Evolutionary conservation across 2,329 filamentous ascomycete species (phyloP).

Genomic region (Botryotinia calthae): DNA sequence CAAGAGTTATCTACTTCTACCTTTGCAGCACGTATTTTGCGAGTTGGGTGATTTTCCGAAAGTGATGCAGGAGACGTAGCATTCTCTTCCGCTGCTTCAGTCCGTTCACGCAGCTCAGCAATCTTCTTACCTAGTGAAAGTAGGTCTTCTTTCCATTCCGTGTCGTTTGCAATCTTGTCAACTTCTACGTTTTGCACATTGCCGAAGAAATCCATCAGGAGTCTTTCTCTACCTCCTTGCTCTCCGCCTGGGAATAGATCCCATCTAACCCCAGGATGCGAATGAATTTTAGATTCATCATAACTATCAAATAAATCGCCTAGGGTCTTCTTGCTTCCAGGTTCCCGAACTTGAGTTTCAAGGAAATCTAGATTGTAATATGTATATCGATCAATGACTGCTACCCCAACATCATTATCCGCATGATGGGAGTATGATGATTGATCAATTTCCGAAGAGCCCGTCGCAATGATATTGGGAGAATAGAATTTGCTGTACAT

Average conservation of each 20-base stretch:
- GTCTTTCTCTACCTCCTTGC: slow-evolving; percentile 69
- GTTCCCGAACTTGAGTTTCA: slow-evolving; percentile 82
- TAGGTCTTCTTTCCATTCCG: slow-evolving; percentile 68
- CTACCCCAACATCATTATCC: slow-evolving; percentile 95
- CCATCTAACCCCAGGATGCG: slow-evolving; percentile 85
- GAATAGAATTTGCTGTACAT: slow-evolving; percentile 99
- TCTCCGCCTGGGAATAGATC: slow-evolving; percentile 91
- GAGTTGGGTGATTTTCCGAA: slow-evolving; percentile 22
- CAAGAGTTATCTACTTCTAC: slow-evolving; percentile 64
- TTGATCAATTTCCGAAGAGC: slow-evolving; percentile 93
- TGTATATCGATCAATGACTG: slow-evolving; percentile 96
- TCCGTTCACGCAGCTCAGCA: slow-evolving; percentile 47
- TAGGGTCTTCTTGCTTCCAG: slow-evolving; percentile 82
- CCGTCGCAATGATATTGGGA: slow-evolving; percentile 95
- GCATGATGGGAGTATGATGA: slow-evolving; percentile 97
- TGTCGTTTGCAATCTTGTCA: slow-evolving; percentile 51
- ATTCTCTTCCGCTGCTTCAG: slow-evolving; percentile 38
- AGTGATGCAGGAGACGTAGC: slow-evolving; percentile 27
- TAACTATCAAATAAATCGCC: slow-evolving; percentile 96
- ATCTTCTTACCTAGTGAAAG: slow-evolving; percentile 70
- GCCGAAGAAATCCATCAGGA: slow-evolving; percentile 96
- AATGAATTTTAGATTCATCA: slow-evolving; percentile 92
- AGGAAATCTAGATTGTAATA: slow-evolving; percentile 98
- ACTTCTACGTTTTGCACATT: slow-evolving; percentile 98
- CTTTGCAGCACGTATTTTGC: slow-evolving; percentile 52